A percentile compares a stretch with the other conserved stretches of the same genome.
phyloP scores from a whole-genome alignment of 2,329 filamentous ascomycete genomes.

The Pseudocercospora fuligena region DNA sequence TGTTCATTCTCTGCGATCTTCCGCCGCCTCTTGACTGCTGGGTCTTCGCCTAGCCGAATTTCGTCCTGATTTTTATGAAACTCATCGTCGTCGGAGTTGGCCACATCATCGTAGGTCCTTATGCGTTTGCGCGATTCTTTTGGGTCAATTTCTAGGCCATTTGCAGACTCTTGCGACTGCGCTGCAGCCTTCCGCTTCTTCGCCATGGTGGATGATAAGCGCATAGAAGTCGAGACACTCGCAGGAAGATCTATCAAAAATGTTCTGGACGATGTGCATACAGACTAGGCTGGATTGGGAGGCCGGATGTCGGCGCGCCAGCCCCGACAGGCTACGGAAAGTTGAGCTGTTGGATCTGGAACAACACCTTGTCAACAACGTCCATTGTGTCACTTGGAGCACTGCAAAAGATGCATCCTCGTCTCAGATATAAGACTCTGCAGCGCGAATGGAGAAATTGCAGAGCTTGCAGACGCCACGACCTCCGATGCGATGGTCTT shows the following conservation, averaged over 20 bases:
- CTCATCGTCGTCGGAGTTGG: conserved; percentile 85
- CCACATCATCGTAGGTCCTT: conserved; percentile 77
- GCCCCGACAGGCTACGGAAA: not conserved
- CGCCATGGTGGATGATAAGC: conserved; percentile 50
- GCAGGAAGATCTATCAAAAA: not conserved
- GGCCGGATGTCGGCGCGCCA: not conserved
- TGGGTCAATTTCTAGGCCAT: conserved; percentile 23
- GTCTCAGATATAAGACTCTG: conserved; percentile 4
- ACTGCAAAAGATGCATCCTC: not conserved
- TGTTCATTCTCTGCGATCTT: conserved; percentile 71
- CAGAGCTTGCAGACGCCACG: conserved; percentile 2
- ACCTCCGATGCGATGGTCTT: not conserved
- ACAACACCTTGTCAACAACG: not conserved
- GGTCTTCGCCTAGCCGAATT: conserved; percentile 81
- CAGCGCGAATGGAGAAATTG: conserved; percentile 7
- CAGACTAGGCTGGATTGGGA: not conserved
- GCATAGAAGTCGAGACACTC: not conserved
- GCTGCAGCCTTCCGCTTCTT: conserved; percentile 42
- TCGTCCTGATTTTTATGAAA: conserved; percentile 87
- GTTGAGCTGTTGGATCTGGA: not conserved
- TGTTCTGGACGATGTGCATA: not conserved
- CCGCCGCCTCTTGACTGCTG: conserved; percentile 75
- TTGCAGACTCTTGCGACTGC: conserved; percentile 14
- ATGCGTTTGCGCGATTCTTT: conserved; percentile 59
- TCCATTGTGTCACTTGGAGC: not conserved